Percentiles rank a stretch among this genome's conserved stretches.
These are phyloP conservation scores for Picea glauca DNA, from an alignment of 75 land plant genomes.

Conservation along the genomic window DNA sequence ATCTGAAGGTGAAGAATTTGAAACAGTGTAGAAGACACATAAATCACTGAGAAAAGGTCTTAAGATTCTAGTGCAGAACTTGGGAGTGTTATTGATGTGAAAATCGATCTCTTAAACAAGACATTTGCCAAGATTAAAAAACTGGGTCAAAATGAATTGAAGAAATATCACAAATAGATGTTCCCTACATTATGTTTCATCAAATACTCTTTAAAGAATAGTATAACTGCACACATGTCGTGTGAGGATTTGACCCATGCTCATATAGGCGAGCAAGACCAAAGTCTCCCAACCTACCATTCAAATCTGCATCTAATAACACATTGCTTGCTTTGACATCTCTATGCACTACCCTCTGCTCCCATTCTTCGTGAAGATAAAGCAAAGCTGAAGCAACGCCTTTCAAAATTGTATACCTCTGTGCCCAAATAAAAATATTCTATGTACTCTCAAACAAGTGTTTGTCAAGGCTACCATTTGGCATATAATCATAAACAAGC, in stretches of 20 bases:
- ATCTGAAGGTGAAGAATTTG: too few relatives aligned
- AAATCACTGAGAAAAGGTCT: too few relatives aligned
- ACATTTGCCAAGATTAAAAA: background rate
- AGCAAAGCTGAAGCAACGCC: conserved; percentile 52
- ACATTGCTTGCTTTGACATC: conserved; percentile 76
- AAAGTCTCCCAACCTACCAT: conserved; percentile 59
- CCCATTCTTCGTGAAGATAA: conserved; percentile 78
- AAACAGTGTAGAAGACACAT: too few relatives aligned
- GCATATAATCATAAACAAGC: conserved; percentile 78
- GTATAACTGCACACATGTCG: conserved; percentile 9
- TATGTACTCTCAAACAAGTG: conserved; percentile 30
- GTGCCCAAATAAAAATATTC: conserved; percentile 31
- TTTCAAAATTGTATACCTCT: conserved; percentile 31
- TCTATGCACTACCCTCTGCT: conserved; percentile 41
- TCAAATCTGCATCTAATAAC: conserved; percentile 49
- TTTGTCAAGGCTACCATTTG: conserved; percentile 69
- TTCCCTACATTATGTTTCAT: background rate
- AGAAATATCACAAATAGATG: background rate
- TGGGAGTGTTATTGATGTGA: too few relatives aligned
- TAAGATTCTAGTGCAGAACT: too few relatives aligned
- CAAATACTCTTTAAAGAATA: background rate
- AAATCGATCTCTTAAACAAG: background rate
- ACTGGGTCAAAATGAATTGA: background rate
- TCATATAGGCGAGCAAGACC: conserved; percentile 57
- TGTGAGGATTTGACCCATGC: conserved; percentile 22